Evolutionary conservation across 2,329 filamentous ascomycete species (phyloP).

Genomic region (Trichophyton benhamiae): DNA sequence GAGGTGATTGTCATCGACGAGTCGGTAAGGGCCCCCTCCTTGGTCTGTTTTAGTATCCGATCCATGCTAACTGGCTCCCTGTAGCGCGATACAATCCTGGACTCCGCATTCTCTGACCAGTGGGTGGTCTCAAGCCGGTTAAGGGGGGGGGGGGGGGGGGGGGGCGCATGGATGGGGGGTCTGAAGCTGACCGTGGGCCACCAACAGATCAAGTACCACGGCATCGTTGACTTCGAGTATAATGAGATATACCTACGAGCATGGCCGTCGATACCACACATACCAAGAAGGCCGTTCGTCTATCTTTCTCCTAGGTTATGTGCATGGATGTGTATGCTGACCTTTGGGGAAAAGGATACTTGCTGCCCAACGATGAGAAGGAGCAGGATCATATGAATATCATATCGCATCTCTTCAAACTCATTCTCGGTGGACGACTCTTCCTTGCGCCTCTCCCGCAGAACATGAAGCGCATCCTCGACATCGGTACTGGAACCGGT

Average conservation of each 20-base stretch:
- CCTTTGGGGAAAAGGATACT: constrained; percentile 14
- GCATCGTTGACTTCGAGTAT: constrained; percentile 10
- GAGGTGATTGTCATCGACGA: constrained; percentile 1
- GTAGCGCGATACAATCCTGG: constrained; percentile 3
- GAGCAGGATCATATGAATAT: constrained; percentile 28
- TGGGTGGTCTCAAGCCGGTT: neutral
- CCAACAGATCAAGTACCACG: constrained; percentile 6
- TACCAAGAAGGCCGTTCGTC: constrained; percentile 5
- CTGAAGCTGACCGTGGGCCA: neutral
- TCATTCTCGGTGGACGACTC: constrained; percentile 26
- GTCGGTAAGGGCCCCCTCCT: neutral
- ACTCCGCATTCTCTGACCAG: constrained; percentile 1
- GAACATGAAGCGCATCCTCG: constrained; percentile 33
- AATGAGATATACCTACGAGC: constrained; percentile 6
- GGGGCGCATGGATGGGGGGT: no score
- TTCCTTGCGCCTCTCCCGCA: constrained; percentile 26
- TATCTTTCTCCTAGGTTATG: neutral
- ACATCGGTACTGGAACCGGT: constrained; percentile 38
- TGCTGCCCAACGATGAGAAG: constrained; percentile 25
- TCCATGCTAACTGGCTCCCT: neutral
- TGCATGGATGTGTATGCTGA: neutral
- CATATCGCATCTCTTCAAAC: constrained; percentile 27
- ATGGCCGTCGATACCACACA: constrained; percentile 5
- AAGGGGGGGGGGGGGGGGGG: no score
- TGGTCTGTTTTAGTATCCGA: neutral